A percentile compares a stretch with the other conserved stretches of the same genome.
These are phyloP conservation scores for Bipolaris zeicola DNA, from an alignment of 2,329 filamentous ascomycete species.

Conservation along the genomic window DNA sequence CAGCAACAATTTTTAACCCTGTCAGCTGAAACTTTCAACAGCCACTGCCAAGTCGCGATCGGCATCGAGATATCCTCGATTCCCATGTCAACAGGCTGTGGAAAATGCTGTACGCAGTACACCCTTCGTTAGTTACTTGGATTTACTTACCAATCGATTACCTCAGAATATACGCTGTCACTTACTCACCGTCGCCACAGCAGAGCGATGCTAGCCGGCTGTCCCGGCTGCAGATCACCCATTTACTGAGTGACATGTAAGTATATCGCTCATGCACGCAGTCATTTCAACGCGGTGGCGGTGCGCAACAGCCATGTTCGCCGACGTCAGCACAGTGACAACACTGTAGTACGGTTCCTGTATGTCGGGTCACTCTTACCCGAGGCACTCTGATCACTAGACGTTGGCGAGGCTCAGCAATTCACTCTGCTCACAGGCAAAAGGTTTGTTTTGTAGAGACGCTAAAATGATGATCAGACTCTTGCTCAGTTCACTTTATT, in stretches of 20 bases:
- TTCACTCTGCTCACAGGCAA: too few species aligned
- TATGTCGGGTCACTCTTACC: not conserved
- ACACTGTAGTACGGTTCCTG: not conserved
- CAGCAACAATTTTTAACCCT: too few species aligned
- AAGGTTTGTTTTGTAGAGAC: too few species aligned
- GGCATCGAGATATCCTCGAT: not conserved
- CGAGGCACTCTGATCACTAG: not conserved
- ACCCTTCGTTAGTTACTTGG: not conserved
- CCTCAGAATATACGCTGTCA: not conserved
- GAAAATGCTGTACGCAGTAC: not conserved
- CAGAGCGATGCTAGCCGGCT: not conserved
- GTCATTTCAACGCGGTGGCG: not conserved
- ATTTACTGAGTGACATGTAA: not conserved
- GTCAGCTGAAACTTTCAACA: too few species aligned
- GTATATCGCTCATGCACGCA: conserved; percentile 1
- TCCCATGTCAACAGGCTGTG: not conserved
- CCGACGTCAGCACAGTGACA: not conserved
- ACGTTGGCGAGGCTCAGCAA: not conserved
- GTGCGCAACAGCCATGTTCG: not conserved
- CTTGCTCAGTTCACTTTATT: too few species aligned
- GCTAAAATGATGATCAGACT: too few species aligned
- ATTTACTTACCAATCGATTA: not conserved
- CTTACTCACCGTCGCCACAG: conserved; percentile 1
- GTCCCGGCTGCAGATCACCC: not conserved
- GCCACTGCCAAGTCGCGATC: not conserved